phyloP scores from a whole-genome alignment of 148 eudicot genomes.

The Fagopyrum homotropicum region DNA sequence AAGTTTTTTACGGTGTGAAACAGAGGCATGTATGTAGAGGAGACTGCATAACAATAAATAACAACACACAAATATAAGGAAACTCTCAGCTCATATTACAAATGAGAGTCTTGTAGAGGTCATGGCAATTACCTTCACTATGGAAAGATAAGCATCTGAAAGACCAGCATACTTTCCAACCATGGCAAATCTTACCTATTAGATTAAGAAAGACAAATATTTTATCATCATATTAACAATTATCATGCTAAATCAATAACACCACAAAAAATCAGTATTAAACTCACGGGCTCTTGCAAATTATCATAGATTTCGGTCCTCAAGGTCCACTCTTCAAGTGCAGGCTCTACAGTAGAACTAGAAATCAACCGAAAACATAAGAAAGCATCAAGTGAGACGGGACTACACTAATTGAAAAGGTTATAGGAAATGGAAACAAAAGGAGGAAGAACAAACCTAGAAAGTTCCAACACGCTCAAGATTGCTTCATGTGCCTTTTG shows the following conservation, averaged over 20 bases:
- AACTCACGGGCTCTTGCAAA: slow-evolving; percentile 60
- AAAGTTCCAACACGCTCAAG: slow-evolving; percentile 41
- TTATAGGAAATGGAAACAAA: neutral
- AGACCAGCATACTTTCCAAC: slow-evolving; percentile 46
- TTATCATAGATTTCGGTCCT: slow-evolving; percentile 63
- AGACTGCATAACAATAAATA: no score
- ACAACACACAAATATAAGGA: no score
- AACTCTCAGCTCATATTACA: no score
- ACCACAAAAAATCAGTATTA: neutral
- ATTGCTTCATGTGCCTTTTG: no score
- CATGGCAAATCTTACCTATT: slow-evolving; percentile 87
- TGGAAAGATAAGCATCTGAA: slow-evolving; percentile 85
- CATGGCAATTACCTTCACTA: slow-evolving; percentile 49
- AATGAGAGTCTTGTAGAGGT: no score
- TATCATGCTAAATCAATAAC: neutral
- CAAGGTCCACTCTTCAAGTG: slow-evolving; percentile 64
- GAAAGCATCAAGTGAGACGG: neutral
- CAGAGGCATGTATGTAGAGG: no score
- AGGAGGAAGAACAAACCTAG: slow-evolving; percentile 43
- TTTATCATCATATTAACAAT: neutral
- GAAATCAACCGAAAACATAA: neutral
- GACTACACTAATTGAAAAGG: neutral
- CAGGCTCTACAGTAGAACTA: slow-evolving; percentile 55
- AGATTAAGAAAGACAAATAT: slow-evolving; percentile 3
- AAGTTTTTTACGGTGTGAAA: slow-evolving; percentile 30